Percentiles rank a stretch among this genome's conserved stretches.
These are phyloP conservation scores for Gliomastix tumulicola DNA, from an alignment of 2,329 filamentous ascomycete species.

Conservation along the genomic window DNA sequence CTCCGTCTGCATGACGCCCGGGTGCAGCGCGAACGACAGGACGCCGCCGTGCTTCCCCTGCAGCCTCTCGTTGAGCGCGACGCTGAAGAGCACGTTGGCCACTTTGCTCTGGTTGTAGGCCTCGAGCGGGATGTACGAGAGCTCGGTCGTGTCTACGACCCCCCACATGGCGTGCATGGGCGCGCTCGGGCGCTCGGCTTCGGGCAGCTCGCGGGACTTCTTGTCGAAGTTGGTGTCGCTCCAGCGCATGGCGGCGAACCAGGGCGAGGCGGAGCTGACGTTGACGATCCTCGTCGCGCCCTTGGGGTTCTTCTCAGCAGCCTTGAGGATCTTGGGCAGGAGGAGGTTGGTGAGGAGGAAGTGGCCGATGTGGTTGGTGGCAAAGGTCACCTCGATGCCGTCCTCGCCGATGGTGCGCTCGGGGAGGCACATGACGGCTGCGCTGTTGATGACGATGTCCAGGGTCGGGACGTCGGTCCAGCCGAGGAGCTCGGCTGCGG, in stretches of 20 bases:
- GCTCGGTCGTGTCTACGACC: constrained; percentile 7
- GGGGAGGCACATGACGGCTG: constrained; percentile 25
- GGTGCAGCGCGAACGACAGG: constrained; percentile 19
- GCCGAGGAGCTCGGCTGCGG: constrained; percentile 21
- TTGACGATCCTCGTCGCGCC: constrained; percentile 30
- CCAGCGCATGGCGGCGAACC: constrained; percentile 25
- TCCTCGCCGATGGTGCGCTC: constrained; percentile 22
- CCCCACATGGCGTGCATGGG: constrained; percentile 8
- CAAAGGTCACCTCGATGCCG: constrained; percentile 27
- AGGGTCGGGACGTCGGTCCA: constrained; percentile 19
- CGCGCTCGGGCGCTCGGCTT: constrained; percentile 9
- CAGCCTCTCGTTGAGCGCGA: constrained; percentile 12
- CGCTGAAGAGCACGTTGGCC: constrained; percentile 17
- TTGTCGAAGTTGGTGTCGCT: constrained; percentile 35
- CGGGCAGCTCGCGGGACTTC: constrained; percentile 11
- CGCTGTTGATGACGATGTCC: constrained; percentile 30
- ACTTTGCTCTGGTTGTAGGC: constrained; percentile 19
- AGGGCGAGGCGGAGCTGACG: constrained; percentile 32
- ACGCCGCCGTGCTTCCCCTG: constrained; percentile 24
- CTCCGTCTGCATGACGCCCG: constrained; percentile 23
- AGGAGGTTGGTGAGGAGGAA: constrained; percentile 27
- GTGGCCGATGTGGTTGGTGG: constrained; percentile 27
- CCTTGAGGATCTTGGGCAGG: constrained; percentile 22
- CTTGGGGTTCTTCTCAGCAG: constrained; percentile 14
- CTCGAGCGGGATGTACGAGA: constrained; percentile 13